A percentile compares a stretch with the other conserved stretches of the same genome.
Conservation (phyloP, 371 early-diverging fungal genomes). For the Lichtheimia corymbifera region DNA sequence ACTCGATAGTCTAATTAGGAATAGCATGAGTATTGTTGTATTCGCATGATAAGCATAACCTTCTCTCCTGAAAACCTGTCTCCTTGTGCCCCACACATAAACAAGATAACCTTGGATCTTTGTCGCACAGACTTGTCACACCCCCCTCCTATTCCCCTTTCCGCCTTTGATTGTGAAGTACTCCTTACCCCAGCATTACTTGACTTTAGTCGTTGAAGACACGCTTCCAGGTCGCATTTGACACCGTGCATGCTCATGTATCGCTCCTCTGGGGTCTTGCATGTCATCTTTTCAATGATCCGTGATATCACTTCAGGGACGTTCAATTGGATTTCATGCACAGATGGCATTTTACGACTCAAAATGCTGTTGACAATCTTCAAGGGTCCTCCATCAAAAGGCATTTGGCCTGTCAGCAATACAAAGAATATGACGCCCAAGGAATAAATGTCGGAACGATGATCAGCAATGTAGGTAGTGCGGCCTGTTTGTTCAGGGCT, state of each 20-base stretch:
- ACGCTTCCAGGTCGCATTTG: constrained; percentile 53
- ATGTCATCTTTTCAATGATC: constrained; percentile 60
- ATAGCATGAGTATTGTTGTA: no score
- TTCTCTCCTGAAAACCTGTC: no score
- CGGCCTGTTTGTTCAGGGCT: constrained; percentile 61
- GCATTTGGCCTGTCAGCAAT: constrained; percentile 49
- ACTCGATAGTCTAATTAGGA: constrained; percentile 21
- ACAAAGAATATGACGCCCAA: constrained; percentile 57
- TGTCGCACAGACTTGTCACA: no score
- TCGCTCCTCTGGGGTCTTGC: constrained; percentile 59
- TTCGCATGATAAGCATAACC: no score
- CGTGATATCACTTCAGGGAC: constrained; percentile 49
- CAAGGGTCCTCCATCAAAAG: constrained; percentile 54
- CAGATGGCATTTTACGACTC: constrained; percentile 42
- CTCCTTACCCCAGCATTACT: constrained; percentile 26
- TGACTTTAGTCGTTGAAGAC: constrained; percentile 33
- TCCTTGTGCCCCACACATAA: no score
- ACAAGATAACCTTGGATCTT: no score
- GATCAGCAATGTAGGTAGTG: constrained; percentile 57
- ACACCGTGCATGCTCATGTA: constrained; percentile 59
- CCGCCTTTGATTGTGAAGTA: no score
- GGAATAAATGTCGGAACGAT: constrained; percentile 59
- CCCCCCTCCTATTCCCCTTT: neutral
- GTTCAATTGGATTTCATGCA: constrained; percentile 48
- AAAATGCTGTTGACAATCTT: constrained; percentile 59